phyloP scores from a whole-genome alignment of 257 asterid species.

The Jaltomata sinuosa region DNA sequence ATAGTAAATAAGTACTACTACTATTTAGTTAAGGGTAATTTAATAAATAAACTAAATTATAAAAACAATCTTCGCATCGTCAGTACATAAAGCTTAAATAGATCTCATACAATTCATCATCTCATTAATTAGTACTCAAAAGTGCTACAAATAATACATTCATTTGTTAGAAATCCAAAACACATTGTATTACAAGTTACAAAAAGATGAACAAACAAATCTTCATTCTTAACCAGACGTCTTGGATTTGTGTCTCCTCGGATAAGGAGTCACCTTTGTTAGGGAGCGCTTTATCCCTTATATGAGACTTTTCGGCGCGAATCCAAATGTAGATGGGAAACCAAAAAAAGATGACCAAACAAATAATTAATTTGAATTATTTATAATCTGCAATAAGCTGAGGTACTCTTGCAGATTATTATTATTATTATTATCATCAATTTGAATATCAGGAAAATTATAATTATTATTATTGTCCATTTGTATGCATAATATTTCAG shows the following conservation, averaged over 20 bases:
- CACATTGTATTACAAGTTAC: neutral
- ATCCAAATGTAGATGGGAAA: no score
- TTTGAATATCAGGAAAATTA: slow-evolving; percentile 7
- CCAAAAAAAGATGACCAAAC: neutral
- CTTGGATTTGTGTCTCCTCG: no score
- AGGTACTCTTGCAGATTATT: slow-evolving; percentile 57
- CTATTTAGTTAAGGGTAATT: no score
- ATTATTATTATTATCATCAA: slow-evolving; percentile 28
- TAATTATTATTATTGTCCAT: slow-evolving; percentile 24
- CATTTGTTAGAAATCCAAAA: neutral
- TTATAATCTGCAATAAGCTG: slow-evolving; percentile 27
- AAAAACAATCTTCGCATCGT: neutral
- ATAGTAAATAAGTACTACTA: no score
- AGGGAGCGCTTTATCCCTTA: no score
- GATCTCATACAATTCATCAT: neutral
- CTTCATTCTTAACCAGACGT: no score
- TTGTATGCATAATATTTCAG: slow-evolving; percentile 74
- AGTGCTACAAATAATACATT: neutral
- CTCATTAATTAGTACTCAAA: neutral
- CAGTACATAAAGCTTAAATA: neutral
- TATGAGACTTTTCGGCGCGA: no score
- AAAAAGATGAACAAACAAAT: no score
- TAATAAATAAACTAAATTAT: no score
- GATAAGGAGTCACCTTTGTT: no score
- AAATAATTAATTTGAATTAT: slow-evolving; percentile 11